phyloP scores from a whole-genome alignment of 2,329 filamentous ascomycete species.

The Trichoderma lentiforme region DNA sequence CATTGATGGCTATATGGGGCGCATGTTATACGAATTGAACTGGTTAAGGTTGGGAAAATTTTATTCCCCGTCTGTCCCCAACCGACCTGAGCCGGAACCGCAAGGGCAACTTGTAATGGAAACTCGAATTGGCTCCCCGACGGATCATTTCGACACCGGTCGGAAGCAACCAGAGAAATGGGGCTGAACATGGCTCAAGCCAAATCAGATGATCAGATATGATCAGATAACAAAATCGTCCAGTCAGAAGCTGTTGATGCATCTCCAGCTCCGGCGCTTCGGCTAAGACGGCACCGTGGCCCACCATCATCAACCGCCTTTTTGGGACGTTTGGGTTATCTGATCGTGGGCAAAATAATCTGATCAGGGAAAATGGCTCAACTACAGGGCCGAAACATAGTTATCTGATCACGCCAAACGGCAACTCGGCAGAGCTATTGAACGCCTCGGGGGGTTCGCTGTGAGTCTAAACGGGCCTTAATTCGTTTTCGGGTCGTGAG shows the following conservation, averaged over 20 bases:
- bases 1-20: neutral
- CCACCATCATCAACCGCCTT: neutral
- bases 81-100: neutral
- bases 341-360: constrained; percentile 2
- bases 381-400: neutral
- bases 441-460: neutral
- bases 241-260: neutral
- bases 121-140: constrained; percentile 3
- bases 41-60: neutral
- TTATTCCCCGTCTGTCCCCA: neutral
- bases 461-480: constrained; percentile 5
- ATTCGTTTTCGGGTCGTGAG: neutral
- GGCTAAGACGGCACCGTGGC: constrained; percentile 15
- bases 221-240: constrained; percentile 13
- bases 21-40: neutral
- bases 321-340: constrained; percentile 6
- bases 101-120: neutral
- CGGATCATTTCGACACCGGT: neutral
- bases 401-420: constrained; percentile 15
- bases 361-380: constrained; percentile 15
- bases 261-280: constrained; percentile 12
- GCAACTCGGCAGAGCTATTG: constrained; percentile 9
- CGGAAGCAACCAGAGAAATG: neutral
- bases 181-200: neutral
- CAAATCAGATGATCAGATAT: constrained; percentile 19